Base-by-base conservation (phyloP, 2,329 filamentous ascomycete genomes). In the Plectosphaerella sp. region DNA sequence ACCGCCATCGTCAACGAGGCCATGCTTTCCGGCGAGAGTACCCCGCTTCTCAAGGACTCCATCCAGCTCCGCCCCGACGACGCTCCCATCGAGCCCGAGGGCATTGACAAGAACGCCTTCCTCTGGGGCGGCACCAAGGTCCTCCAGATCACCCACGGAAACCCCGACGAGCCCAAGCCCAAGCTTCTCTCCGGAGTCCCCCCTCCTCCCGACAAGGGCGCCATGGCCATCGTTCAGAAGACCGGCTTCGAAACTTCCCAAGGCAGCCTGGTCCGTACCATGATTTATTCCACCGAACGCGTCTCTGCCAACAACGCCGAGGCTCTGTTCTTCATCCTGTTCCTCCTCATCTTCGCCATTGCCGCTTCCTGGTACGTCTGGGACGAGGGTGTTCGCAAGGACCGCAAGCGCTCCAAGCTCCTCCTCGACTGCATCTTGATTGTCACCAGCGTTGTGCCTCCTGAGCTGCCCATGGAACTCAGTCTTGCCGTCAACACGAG, bases 361-460 rank as follows among this genome's bases (percentile, higher is more conserved):
- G 95, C 94, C 52, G 94, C 94, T 49, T 96, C 94, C 12, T 97
- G 94, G 92, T 99, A 99, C 69, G 94, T 99, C 54, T 99, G 94
- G 94, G 84, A 92, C 56, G 93, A 99, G 72, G 95, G 94, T 75
- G 93, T 99, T 51, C 82, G 83, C 67, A 91, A 89, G 74, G 93
- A 97, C 65, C 88, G 94, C 67, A 97, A 99, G 77, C 87, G 94
- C 58, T 97, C 93, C 46, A 99, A 99, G 82, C 83, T 99, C 39
- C 82, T 99, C 54, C 83, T 99, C 50, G 95, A 99, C 74, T 99
- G 95, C 67, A 84, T 99, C 71, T 86, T 99, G 69, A 99, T 99
- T 63, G 84, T 99, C 62, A 99, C 94, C 41, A 97, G 91, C 66
- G 94, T 99, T 54, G 94, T 99, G 1, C 94, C 94, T n/a, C 94